Conservation (phyloP, 2,329 filamentous ascomycete genomes). For the Claviceps capensis region DNA sequence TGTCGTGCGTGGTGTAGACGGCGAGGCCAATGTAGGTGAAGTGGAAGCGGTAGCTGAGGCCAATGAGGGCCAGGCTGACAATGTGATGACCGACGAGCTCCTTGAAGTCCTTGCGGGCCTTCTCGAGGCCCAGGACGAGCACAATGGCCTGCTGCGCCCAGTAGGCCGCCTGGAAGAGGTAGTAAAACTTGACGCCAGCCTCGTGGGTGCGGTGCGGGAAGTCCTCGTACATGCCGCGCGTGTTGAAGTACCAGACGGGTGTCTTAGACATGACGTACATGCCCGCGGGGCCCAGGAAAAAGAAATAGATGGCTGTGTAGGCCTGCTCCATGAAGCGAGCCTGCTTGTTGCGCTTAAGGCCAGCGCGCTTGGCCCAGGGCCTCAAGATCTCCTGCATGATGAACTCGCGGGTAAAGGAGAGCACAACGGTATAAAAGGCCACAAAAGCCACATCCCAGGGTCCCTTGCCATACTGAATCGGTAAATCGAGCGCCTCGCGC, state of each 20-base stretch:
- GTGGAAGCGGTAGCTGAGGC: slow-evolving; percentile 83
- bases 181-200: slow-evolving; percentile 83
- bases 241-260: slow-evolving; percentile 96
- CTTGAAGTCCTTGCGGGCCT: slow-evolving; percentile 88
- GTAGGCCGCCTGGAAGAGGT: slow-evolving; percentile 86
- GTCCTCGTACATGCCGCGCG: slow-evolving; percentile 72
- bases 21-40: slow-evolving; percentile 91
- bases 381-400: slow-evolving; percentile 83
- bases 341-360: slow-evolving; percentile 68
- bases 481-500: slow-evolving; percentile 24
- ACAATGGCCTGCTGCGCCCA: slow-evolving; percentile 94
- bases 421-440: slow-evolving; percentile 73
- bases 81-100: slow-evolving; percentile 88
- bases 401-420: slow-evolving; percentile 90
- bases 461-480: slow-evolving; percentile 77
- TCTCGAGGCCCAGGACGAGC: slow-evolving; percentile 73
- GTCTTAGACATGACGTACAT: slow-evolving; percentile 83
- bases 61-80: slow-evolving; percentile 74
- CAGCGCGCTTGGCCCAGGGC: slow-evolving; percentile 56
- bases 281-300: slow-evolving; percentile 65
- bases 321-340: slow-evolving; percentile 91
- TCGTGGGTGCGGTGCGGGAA: slow-evolving; percentile 78
- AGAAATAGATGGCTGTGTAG: slow-evolving; percentile 89
- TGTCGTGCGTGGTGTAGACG: slow-evolving; percentile 89
- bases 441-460: slow-evolving; percentile 76